phyloP scores from a whole-genome alignment of 306 rosid genomes.

The Lathyrus sativus region DNA sequence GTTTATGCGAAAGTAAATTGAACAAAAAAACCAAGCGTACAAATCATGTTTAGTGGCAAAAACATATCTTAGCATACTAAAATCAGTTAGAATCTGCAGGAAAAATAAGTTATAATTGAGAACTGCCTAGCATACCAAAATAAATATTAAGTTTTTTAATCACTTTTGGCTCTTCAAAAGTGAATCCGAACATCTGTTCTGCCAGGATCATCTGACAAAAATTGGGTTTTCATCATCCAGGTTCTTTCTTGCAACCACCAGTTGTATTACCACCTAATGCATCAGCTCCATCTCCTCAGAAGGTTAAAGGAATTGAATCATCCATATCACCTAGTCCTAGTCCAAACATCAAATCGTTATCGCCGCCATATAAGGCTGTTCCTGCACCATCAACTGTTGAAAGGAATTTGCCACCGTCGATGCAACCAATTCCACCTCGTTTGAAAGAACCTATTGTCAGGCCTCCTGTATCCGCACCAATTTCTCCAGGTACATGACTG shows the following conservation, averaged over 20 bases:
- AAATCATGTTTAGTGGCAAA: background rate
- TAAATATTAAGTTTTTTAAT: background rate
- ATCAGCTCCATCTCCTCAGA: constrained; percentile 49
- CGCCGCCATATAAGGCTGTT: constrained; percentile 43
- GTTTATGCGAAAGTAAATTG: background rate
- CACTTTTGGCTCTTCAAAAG: background rate
- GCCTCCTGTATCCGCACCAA: constrained; percentile 45
- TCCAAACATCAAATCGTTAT: constrained; percentile 42
- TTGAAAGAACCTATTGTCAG: constrained; percentile 37
- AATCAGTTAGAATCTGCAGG: background rate
- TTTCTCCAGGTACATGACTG: constrained; percentile 62
- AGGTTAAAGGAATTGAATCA: constrained; percentile 45
- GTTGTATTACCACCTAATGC: constrained; percentile 48
- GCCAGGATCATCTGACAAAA: constrained; percentile 21
- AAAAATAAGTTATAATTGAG: background rate
- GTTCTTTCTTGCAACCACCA: constrained; percentile 54
- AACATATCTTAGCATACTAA: background rate
- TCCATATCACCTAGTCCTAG: constrained; percentile 54
- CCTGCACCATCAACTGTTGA: constrained; percentile 50
- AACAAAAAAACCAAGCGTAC: background rate
- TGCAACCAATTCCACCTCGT: constrained; percentile 43
- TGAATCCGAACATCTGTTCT: background rate
- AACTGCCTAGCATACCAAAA: background rate
- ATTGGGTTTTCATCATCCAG: constrained; percentile 48
- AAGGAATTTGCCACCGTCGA: constrained; percentile 38